phyloP scores from a whole-genome alignment of 805 yeast species.

The Lipomyces lipofer region DNA sequence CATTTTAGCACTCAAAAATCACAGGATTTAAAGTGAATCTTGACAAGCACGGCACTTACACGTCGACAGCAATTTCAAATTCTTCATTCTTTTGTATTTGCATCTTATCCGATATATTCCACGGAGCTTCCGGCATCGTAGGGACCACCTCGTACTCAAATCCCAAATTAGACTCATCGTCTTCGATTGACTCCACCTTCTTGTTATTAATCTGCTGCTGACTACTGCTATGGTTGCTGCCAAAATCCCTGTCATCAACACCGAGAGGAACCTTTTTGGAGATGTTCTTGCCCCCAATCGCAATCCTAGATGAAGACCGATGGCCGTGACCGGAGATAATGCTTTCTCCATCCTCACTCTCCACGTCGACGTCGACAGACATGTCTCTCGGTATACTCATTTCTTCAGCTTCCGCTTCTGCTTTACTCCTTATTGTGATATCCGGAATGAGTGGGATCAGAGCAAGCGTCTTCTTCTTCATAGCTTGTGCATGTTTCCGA shows the following conservation, averaged over 20 bases:
- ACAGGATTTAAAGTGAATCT: too few species aligned
- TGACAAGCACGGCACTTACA: neutral
- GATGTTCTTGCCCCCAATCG: constrained; percentile 8
- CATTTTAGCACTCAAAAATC: neutral
- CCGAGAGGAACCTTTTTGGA: constrained; percentile 9
- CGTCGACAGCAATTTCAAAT: constrained; percentile 33
- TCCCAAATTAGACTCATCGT: neutral
- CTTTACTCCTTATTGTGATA: constrained; percentile 62
- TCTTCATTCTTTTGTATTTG: constrained; percentile 22
- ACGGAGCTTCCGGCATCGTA: constrained; percentile 66
- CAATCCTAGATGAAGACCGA: constrained; percentile 10
- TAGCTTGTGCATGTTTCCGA: constrained; percentile 89
- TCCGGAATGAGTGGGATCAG: constrained; percentile 87
- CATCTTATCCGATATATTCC: constrained; percentile 16
- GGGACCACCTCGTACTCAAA: constrained; percentile 84
- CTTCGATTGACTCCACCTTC: neutral
- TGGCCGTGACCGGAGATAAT: constrained; percentile 1
- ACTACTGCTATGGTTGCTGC: neutral
- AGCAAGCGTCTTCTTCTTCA: constrained; percentile 83
- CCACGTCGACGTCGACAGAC: constrained; percentile 28
- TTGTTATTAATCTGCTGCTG: neutral
- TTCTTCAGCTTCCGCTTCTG: constrained; percentile 45
- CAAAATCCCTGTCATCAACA: neutral
- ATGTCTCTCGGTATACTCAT: constrained; percentile 35
- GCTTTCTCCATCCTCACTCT: constrained; percentile 27